Base-by-base conservation (phyloP, 2,329 filamentous ascomycete genomes). In the Botrytis hyacinthi region DNA sequence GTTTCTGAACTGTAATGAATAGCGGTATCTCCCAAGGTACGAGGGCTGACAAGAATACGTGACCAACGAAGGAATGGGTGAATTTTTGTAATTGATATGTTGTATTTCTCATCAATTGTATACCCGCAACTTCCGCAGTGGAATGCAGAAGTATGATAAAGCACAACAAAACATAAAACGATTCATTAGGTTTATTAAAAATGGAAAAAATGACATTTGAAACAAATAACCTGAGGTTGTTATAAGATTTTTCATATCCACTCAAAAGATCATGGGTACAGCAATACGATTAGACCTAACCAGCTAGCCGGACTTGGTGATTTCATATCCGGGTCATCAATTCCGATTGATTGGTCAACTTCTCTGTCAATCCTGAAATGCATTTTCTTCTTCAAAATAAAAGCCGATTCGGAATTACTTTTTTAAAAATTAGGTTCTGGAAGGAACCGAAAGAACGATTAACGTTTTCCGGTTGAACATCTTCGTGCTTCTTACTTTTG, bases 241-340 rank as follows among this genome's bases (percentile, higher is more conserved):
- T 40, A 67, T 54, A 51, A 54, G 65, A 67, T 54, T 67, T 67
- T 67, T 67, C 65, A 54, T 40, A 29, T 40, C 46, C 65, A 67
- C 65, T 40, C 18, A 40, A 54, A 48, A 51, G 37, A 29, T 20
- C 32, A 40, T 40, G 46, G 65, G 14, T 46, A 6, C 37, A 6
- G 5, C 9, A 37, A 63, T 29, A n/a, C 26, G 14, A n/a, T 42
- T n/a, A 57, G 26, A 57, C n/a, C n/a, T 57, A 48, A 18, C 22
- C 12, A 32, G 4, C 61, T 63, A 44, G 61, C n/a, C 8, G 8
- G 32, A 22, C 44, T 51, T 67, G 29, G 63, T n/a, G n/a, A 16
- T 42, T 10, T 4, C 32, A 68, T 29, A 68, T 4, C 26, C 26
- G 65, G 65, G 26, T 40, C 26, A 29, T 68, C 46, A 51, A 37